Conservation (phyloP, 805 yeast species). For the Spathaspora gorwiae region DNA sequence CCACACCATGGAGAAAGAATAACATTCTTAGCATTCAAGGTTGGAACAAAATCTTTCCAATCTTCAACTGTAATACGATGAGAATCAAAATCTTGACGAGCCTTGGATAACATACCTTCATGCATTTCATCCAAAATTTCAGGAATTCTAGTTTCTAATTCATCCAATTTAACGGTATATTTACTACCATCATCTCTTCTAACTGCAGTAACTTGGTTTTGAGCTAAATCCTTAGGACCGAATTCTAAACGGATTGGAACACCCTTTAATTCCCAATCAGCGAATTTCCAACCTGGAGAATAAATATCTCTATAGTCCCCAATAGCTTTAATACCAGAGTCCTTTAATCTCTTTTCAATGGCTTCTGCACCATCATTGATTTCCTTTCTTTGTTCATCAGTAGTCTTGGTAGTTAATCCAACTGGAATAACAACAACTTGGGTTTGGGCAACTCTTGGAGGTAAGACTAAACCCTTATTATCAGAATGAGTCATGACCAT, state of each 20-base stretch:
- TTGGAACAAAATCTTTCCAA: conserved; percentile 91
- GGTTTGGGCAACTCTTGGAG: conserved; percentile 91
- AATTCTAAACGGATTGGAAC: conserved; percentile 88
- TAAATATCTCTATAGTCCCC: conserved; percentile 92
- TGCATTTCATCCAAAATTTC: conserved; percentile 81
- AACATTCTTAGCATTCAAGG: conserved; percentile 85
- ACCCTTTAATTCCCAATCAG: conserved; percentile 97
- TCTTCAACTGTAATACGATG: conserved; percentile 79
- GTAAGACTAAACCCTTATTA: conserved; percentile 95
- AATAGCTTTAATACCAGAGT: conserved; percentile 65
- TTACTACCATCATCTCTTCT: conserved; percentile 89
- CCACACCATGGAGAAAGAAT: conserved; percentile 98
- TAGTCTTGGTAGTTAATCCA: conserved; percentile 85
- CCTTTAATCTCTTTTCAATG: conserved; percentile 58
- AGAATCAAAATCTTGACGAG: conserved; percentile 76
- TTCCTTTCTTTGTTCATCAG: conserved; percentile 66
- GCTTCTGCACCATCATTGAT: conserved; percentile 67
- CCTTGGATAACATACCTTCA: conserved; percentile 63
- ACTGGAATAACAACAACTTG: conserved; percentile 94
- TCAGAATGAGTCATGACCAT: conserved; percentile 99
- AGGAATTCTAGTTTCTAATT: conserved; percentile 64
- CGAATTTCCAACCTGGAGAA: conserved; percentile 98
- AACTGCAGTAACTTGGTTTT: conserved; percentile 77
- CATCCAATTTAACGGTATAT: conserved; percentile 58
- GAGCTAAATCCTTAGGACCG: conserved; percentile 92